Evolutionary conservation across 176 grass and related monocot species (phyloP).

Genomic region (Calamus simplicifolius): DNA sequence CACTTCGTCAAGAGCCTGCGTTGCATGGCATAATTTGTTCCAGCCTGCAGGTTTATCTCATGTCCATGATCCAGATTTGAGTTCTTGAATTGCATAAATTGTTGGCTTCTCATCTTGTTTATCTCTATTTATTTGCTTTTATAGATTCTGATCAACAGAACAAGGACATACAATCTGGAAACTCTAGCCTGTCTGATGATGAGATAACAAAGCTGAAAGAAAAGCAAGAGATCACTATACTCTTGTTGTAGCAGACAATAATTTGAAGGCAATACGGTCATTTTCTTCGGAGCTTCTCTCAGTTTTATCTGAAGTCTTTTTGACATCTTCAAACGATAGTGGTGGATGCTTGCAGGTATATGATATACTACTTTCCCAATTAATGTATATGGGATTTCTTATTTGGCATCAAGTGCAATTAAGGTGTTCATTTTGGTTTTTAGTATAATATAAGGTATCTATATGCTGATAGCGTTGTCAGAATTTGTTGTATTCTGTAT

Average conservation of each 20-base stretch:
- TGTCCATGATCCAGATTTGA: too few relatives aligned
- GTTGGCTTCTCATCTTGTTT: too few relatives aligned
- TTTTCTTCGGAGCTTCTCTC: slow-evolving; percentile 67
- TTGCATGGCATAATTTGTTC: slow-evolving; percentile 73
- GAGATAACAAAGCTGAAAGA: slow-evolving; percentile 60
- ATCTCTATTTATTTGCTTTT: not conserved
- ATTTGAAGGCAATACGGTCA: slow-evolving; percentile 60
- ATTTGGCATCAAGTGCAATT: too few relatives aligned
- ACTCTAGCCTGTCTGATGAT: slow-evolving; percentile 32
- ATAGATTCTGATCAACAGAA: slow-evolving; percentile 94
- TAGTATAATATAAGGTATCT: too few relatives aligned
- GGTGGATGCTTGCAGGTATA: slow-evolving; percentile 73
- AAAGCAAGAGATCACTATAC: slow-evolving; percentile 54
- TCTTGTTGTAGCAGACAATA: slow-evolving; percentile 57
- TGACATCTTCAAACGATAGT: slow-evolving; percentile 49
- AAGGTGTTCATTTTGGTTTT: too few relatives aligned
- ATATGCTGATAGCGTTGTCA: too few relatives aligned
- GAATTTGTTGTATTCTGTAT: too few relatives aligned
- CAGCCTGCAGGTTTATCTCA: slow-evolving; percentile 56
- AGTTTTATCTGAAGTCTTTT: slow-evolving; percentile 71
- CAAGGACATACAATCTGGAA: slow-evolving; percentile 47
- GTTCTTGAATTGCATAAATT: too few relatives aligned
- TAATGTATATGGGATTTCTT: not conserved
- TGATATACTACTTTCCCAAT: slow-evolving; percentile 14
- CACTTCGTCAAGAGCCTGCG: slow-evolving; percentile 57